Conservation (phyloP, 495 filamentous ascomycete genomes). For the Entonaema liquescens region DNA sequence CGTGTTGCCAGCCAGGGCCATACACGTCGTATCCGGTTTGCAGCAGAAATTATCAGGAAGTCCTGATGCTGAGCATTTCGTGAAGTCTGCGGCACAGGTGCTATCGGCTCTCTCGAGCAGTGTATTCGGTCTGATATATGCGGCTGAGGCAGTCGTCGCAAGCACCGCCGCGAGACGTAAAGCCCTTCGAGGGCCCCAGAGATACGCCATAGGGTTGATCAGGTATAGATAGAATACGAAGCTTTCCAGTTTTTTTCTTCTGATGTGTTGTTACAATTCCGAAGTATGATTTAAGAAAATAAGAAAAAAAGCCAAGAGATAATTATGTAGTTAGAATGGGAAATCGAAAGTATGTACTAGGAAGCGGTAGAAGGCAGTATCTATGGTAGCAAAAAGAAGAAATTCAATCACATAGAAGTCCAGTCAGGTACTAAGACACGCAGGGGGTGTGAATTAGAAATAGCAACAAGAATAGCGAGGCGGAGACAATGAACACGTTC, state of each 20-base stretch:
- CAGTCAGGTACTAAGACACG: conserved; percentile 17
- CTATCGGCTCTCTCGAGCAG: conserved; percentile 48
- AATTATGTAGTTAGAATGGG: conserved; percentile 3
- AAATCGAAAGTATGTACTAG: conserved; percentile 10
- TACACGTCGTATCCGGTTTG: conserved; percentile 66
- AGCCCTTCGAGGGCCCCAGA: conserved; percentile 34
- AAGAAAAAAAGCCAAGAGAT: conserved; percentile 20
- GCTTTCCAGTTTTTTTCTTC: neutral
- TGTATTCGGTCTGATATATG: conserved; percentile 40
- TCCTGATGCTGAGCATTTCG: conserved; percentile 59
- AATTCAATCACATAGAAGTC: conserved; percentile 34
- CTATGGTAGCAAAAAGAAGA: conserved; percentile 25
- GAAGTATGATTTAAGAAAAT: neutral
- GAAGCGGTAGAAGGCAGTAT: conserved; percentile 21
- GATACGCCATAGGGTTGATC: conserved; percentile 24
- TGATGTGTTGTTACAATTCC: neutral
- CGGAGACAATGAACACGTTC: conserved; percentile 38
- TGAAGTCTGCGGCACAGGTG: conserved; percentile 45
- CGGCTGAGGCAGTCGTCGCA: conserved; percentile 44
- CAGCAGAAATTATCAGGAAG: conserved; percentile 84
- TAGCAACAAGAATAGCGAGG: conserved; percentile 34
- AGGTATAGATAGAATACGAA: neutral
- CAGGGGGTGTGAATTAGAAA: conserved; percentile 34
- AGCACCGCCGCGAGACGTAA: conserved; percentile 45
- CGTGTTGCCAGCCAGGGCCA: conserved; percentile 69